Evolutionary conservation across 1,284 basidiomycete genomes (phyloP).

Genomic region (Marasmius sp.): DNA sequence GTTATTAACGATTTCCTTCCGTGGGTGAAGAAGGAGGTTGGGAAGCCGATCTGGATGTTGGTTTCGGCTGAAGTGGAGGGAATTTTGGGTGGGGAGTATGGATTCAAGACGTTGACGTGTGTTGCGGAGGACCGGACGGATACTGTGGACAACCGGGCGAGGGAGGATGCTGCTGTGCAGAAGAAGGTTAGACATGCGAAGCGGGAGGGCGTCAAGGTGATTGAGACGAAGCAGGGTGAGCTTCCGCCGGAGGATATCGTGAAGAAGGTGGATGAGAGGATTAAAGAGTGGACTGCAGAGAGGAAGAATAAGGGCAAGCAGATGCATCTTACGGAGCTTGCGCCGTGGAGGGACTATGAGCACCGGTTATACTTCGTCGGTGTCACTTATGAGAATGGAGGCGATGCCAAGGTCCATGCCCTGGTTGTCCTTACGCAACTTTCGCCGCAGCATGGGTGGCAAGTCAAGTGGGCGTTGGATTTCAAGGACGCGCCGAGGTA

Average conservation of each 20-base stretch:
- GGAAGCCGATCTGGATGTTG: constrained; percentile 51
- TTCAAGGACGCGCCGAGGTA: constrained; percentile 39
- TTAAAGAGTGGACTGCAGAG: constrained; percentile 24
- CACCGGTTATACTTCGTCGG: constrained; percentile 56
- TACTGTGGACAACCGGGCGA: constrained; percentile 25
- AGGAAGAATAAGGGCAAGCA: constrained; percentile 47
- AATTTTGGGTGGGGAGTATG: constrained; percentile 43
- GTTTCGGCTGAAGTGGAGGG: constrained; percentile 43
- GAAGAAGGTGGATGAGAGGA: constrained; percentile 1
- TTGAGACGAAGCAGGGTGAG: constrained; percentile 2
- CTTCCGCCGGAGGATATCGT: not conserved
- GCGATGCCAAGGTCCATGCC: constrained; percentile 34
- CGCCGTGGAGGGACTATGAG: constrained; percentile 50
- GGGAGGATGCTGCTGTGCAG: constrained; percentile 18
- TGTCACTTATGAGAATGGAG: not conserved
- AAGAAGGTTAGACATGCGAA: constrained; percentile 15
- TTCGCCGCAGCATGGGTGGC: constrained; percentile 47
- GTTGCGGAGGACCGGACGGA: constrained; percentile 53
- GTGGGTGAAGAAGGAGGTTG: constrained; percentile 26
- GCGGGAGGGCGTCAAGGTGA: constrained; percentile 7
- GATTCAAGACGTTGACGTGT: constrained; percentile 51
- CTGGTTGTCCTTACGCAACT: constrained; percentile 57
- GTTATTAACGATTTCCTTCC: constrained; percentile 36
- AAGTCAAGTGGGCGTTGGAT: constrained; percentile 60
- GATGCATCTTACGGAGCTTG: constrained; percentile 53